Evolutionary conservation across 2,329 filamentous ascomycete genomes (phyloP), one percentile per base, ranked within the genome.

Genomic region (Fusarium avenaceum): DNA sequence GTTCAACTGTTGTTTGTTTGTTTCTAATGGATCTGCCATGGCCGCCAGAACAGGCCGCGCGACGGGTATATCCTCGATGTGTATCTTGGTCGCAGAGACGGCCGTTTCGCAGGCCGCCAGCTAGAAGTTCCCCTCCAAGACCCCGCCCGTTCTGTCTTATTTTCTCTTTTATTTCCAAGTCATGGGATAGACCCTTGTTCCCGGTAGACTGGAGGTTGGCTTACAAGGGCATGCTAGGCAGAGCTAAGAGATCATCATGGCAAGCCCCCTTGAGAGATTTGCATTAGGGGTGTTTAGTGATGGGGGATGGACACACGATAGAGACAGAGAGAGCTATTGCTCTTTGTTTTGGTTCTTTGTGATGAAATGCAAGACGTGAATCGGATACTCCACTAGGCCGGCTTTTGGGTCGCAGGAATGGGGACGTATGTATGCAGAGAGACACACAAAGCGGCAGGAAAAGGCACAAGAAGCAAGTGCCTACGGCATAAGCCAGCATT

Each of bases 11-110:
- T 43, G 24, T 54, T 24, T 24, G 24, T 69, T 73, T 71, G 46
- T 74, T 74, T 61, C 59, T 70, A 58, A 54, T 40, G 61, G 66
- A 74, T 72, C 70, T 73, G 57, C 48, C 58, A 66, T 64, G 72
- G 72, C 46, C 68, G 56, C 57, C 22, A 67, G 38, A 71, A 72
- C 52, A 65, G 72, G 72, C 69, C 70, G 57, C 57, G 48, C 54
- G 22, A 60, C 62, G 70, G 66, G 52, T 63, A 64, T 57, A 64
- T 40, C 62, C 72, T 61, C 58, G 66, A 71, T 68, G 72, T 55
- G 64, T 63, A 74, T 74, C 72, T 74, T 46, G 59, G 67, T 56
- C 64, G 66, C 51, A 66, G 51, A 43, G 48, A 51, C 35, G 57
- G 50, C 50, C 66, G 20, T 56, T 39, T 28, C 30, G 35, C 20